Percentiles rank a stretch among this genome's conserved stretches.
Evolutionary conservation across 768 basidiomycete genomes (phyloP).

Genomic region (Podaxis sp.): DNA sequence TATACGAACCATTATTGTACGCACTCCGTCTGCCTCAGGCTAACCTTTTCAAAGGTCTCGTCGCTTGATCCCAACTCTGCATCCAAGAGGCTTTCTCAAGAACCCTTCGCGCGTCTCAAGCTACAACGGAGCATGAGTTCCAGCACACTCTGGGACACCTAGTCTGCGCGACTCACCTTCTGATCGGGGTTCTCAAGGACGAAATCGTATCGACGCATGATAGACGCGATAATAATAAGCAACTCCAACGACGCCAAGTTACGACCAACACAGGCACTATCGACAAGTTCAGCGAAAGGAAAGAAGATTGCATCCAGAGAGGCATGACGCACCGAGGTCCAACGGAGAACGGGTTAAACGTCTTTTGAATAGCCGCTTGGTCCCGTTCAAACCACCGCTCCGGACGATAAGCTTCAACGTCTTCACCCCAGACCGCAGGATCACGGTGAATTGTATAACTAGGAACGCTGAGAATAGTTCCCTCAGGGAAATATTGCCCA

Average conservation of each 20-base stretch:
- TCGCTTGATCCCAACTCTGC: slow-evolving; percentile 70
- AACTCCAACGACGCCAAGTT: slow-evolving; percentile 82
- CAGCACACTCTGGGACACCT: background rate
- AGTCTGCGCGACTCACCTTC: slow-evolving; percentile 38
- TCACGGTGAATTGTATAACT: slow-evolving; percentile 84
- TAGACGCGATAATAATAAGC: slow-evolving; percentile 77
- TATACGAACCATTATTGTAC: background rate
- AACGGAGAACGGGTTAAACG: slow-evolving; percentile 85
- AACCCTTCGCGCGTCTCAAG: slow-evolving; percentile 83
- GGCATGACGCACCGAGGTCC: slow-evolving; percentile 63
- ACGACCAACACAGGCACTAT: slow-evolving; percentile 79
- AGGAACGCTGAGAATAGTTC: slow-evolving; percentile 78
- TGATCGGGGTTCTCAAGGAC: slow-evolving; percentile 61
- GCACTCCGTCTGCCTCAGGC: background rate
- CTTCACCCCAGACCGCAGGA: slow-evolving; percentile 70
- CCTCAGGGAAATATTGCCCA: slow-evolving; percentile 65
- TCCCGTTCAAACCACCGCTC: slow-evolving; percentile 85
- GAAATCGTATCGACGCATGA: slow-evolving; percentile 75
- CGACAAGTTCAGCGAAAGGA: slow-evolving; percentile 14
- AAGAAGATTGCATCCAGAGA: background rate
- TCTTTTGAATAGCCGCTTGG: slow-evolving; percentile 56
- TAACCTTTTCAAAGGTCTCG: slow-evolving; percentile 36
- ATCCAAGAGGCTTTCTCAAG: slow-evolving; percentile 77
- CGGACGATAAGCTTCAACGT: slow-evolving; percentile 71
- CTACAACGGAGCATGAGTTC: slow-evolving; percentile 30